Base-by-base conservation (phyloP, 345 rosid genomes). In the Citrus glauca region DNA sequence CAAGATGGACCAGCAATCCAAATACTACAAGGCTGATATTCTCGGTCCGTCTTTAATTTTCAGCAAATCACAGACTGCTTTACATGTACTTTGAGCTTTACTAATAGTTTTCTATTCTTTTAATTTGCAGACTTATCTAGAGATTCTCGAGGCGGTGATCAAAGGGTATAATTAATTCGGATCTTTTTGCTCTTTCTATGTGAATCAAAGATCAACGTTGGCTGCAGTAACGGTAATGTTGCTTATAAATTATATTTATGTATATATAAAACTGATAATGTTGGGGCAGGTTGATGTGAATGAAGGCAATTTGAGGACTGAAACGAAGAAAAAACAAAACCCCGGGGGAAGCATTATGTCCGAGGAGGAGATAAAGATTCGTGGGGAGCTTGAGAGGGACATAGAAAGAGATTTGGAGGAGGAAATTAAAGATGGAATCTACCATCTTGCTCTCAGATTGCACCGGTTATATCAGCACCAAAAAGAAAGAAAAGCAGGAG, bases 361-460 rank as follows among this genome's bases (percentile, higher is more conserved):
- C 1, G 84, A 78, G 65, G 89, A 91, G 81, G 97, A 92, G 80
- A 60, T 76, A 78, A 88, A 85, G 85, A 88, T 92, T n/a, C 84
- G 92, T 1, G 83, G 83, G 1, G 93, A 94, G 87, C 92, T 92
- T 4, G 97, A 92, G 73, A 79, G 38, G 73, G 94, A 92, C 9
- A 87, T 90, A 7, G 97, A 94, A 70, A 89, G 79, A 68, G 83
- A 87, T 74, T 81, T 94, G 85, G 98, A 94, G 86, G 90, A 88
- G 53, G 97, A 91, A 74, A 87, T 94, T 64, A 94, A 92, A 70
- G 96, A 87, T 55, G 93, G 88, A 64, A 92, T 93, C 8, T 90
- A 85, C 80, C 87, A 80, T 69, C 89, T 91, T 2, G 91, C 96
- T 48, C 78, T 92, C 9, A 90, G 90, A 79, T 83, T 94, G 60